phyloP scores from a whole-genome alignment of 2,329 filamentous ascomycete genomes.

The Ophiosphaerella korrae region DNA sequence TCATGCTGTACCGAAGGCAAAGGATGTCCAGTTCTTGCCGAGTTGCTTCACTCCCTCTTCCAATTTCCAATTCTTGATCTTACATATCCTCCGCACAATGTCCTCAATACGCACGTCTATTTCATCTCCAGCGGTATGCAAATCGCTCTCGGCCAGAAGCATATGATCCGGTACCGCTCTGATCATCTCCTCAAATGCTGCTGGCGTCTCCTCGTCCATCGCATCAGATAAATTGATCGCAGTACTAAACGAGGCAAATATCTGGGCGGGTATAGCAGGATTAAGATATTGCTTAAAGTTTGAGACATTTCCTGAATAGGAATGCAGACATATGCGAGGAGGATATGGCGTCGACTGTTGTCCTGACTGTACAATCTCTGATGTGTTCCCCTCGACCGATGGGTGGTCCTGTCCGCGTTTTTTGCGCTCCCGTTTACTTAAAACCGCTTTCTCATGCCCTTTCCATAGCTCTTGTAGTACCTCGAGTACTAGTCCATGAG shows the following conservation, averaged over 20 bases:
- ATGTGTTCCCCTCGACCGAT: constrained; percentile 10
- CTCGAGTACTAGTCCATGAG: constrained; percentile 73
- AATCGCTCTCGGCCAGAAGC: constrained; percentile 86
- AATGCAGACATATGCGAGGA: constrained; percentile 90
- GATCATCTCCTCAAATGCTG: constrained; percentile 69
- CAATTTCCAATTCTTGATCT: constrained; percentile 76
- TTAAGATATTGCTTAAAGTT: constrained; percentile 79
- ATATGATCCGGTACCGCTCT: constrained; percentile 75
- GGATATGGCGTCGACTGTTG: constrained; percentile 69
- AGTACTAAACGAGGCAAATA: constrained; percentile 89
- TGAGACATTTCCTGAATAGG: constrained; percentile 80
- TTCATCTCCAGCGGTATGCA: constrained; percentile 77
- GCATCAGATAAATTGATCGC: constrained; percentile 73
- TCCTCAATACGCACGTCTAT: constrained; percentile 82
- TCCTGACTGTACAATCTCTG: constrained; percentile 1
- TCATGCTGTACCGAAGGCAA: constrained; percentile 66
- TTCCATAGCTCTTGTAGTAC: constrained; percentile 70
- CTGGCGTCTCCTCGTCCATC: constrained; percentile 53
- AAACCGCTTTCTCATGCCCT: constrained; percentile 67
- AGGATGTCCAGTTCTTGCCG: constrained; percentile 75
- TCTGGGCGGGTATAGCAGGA: constrained; percentile 70
- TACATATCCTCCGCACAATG: constrained; percentile 76
- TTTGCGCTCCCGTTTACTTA: constrained; percentile 63
- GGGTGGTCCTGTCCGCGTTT: constrained; percentile 26
- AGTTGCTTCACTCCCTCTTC: constrained; percentile 71